Evolutionary conservation across 768 basidiomycete genomes (phyloP), one percentile per base, ranked within the genome.

Genomic region (Cyclocybe cylindracea): DNA sequence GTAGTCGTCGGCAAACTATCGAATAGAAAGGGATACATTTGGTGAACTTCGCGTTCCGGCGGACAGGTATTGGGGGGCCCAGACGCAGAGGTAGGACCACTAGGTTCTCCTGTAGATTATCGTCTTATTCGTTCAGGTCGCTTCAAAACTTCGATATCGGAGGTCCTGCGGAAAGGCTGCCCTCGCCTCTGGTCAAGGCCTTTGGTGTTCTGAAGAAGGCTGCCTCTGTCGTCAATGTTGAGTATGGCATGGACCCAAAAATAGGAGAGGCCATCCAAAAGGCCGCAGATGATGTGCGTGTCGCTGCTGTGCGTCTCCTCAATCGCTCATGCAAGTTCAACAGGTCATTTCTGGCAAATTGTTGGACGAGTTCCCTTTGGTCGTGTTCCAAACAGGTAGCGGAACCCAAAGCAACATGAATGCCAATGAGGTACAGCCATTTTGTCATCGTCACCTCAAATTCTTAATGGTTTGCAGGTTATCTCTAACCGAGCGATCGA

Each of bases 401-500:
- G 97, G 97, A 14, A 99, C 97, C 1, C 97, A 99, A 71, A 95
- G 91, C 66, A 99, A 99, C 77, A 99, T 99, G 97, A 99, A 92
- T 70, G 92, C 84, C 54, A 99, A 99, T 68, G 97, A 99, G 83
- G 93, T 89, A 16, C 31, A 34, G 39, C 7, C 10, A 7, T 10
- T 47, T 57, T 11, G 34, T 42, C 37, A 14, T 18, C 46, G 29
- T 9, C 32, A 33, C 19, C 32, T 51, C 8, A 39, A 19, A 38
- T 52, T 10, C 32, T 55, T 46, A 38, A 32, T 36, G 34, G 10
- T 43, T 33, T 50, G 19, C 44, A 94, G 91, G 95, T 98, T 62
- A 95, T 99, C 66, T 96, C 95, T 19, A 99, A 99, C 70, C 87
- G 96, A 53, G 97, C 97, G 33, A 99, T 98, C 64, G 94, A 99